These are phyloP conservation scores for Aspergillus quadricinctus DNA, from an alignment of 2,329 filamentous ascomycete genomes.

Conservation along the genomic window DNA sequence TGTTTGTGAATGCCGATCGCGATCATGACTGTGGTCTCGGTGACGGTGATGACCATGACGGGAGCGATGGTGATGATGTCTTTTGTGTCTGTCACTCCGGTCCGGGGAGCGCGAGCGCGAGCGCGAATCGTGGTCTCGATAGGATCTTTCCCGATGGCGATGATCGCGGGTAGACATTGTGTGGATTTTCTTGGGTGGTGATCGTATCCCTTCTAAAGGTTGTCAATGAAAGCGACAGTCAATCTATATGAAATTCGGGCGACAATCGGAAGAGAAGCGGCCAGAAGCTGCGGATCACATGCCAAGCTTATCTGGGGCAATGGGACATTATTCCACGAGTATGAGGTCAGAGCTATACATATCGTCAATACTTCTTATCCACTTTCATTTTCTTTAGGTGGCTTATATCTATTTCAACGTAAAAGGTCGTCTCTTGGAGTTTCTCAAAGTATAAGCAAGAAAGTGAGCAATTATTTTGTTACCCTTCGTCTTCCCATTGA, in stretches of 20 bases:
- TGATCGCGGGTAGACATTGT: constrained; percentile 8
- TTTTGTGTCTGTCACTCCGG: constrained; percentile 18
- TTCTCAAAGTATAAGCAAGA: neutral
- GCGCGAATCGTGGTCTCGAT: constrained; percentile 21
- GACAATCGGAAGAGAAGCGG: neutral
- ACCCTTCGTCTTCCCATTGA: neutral
- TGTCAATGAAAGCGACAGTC: neutral
- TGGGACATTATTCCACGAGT: neutral
- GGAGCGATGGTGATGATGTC: constrained; percentile 27
- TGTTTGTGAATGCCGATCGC: constrained; percentile 3
- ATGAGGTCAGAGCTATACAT: neutral
- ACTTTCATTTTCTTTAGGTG: neutral
- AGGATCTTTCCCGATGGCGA: constrained; percentile 8
- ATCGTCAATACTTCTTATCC: neutral
- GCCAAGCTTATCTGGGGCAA: neutral
- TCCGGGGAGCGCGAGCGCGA: constrained; percentile 37
- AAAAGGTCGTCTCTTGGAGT: neutral
- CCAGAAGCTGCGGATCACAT: neutral
- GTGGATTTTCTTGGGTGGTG: neutral
- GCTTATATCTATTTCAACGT: neutral
- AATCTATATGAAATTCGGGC: neutral
- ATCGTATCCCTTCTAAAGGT: no score
- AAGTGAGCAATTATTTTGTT: neutral
- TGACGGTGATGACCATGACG: constrained; percentile 18
- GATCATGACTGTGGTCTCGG: constrained; percentile 7